Percentiles rank a stretch among this genome's conserved stretches.
phyloP scores from a whole-genome alignment of 371 early-diverging fungal species.

The Globomyces sp. region DNA sequence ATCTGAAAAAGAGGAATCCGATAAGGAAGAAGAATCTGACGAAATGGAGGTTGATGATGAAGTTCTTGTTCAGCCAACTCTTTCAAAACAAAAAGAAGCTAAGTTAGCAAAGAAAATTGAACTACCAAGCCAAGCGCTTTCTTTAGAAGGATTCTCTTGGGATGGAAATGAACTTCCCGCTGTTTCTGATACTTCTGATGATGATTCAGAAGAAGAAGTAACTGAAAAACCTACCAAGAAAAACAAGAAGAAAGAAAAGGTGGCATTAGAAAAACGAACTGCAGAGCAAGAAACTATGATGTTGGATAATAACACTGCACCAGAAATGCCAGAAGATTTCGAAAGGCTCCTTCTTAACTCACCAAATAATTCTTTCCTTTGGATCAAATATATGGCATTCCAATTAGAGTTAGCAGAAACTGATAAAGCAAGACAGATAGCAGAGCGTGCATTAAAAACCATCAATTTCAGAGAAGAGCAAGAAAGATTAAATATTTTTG shows the following conservation, averaged over 20 bases:
- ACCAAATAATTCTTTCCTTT: constrained; percentile 92
- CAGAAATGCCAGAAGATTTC: constrained; percentile 62
- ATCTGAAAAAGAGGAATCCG: constrained; percentile 35
- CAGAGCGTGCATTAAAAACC: constrained; percentile 89
- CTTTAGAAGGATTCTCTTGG: constrained; percentile 14
- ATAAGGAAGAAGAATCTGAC: constrained; percentile 40
- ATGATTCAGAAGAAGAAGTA: constrained; percentile 29
- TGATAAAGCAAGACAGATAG: constrained; percentile 86
- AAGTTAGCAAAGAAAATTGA: constrained; percentile 3
- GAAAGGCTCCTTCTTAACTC: constrained; percentile 89
- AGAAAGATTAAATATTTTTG: constrained; percentile 95
- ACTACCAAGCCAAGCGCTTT: neutral
- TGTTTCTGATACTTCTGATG: constrained; percentile 26
- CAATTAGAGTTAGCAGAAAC: constrained; percentile 87
- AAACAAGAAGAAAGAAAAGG: constrained; percentile 40
- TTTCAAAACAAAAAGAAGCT: constrained; percentile 27
- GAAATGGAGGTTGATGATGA: constrained; percentile 28
- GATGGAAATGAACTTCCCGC: neutral
- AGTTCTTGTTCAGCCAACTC: constrained; percentile 34
- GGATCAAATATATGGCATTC: constrained; percentile 98
- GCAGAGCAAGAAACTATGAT: constrained; percentile 36
- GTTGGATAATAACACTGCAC: constrained; percentile 34
- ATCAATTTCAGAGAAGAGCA: constrained; percentile 90
- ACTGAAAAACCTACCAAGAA: constrained; percentile 9
- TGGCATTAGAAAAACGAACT: constrained; percentile 41